These are phyloP conservation scores for Rhododendron griersonianum DNA, from an alignment of 148 eudicot species.

Conservation along the genomic window DNA sequence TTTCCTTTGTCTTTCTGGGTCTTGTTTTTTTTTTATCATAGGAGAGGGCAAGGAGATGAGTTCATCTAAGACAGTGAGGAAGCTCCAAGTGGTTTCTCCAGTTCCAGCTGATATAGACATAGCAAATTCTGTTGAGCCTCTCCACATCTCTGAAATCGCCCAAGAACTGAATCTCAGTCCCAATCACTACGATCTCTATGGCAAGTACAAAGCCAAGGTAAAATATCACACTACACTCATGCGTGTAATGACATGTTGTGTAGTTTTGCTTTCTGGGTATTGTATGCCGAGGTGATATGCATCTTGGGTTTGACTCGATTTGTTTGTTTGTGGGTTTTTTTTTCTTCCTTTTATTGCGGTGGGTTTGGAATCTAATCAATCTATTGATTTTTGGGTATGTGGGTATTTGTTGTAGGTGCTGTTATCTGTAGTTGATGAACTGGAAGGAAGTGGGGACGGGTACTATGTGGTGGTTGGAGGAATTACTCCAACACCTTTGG, in stretches of 20 bases:
- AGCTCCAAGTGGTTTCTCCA: constrained; percentile 62
- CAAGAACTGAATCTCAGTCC: constrained; percentile 57
- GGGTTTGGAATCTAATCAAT: background rate
- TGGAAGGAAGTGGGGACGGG: constrained; percentile 63
- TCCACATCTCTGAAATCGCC: constrained; percentile 81
- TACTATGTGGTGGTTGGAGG: constrained; percentile 98
- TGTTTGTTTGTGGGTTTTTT: background rate
- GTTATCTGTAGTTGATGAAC: constrained; percentile 71
- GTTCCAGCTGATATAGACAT: constrained; percentile 95
- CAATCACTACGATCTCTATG: constrained; percentile 80
- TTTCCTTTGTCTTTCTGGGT: background rate
- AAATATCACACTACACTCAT: background rate
- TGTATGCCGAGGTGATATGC: background rate
- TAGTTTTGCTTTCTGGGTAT: constrained; percentile 2
- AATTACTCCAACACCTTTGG: constrained; percentile 96
- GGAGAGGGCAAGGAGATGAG: constrained; percentile 13
- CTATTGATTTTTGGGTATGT: constrained; percentile 11
- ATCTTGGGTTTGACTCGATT: background rate
- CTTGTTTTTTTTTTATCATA: background rate
- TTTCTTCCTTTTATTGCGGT: background rate
- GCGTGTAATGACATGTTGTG: background rate
- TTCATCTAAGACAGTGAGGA: constrained; percentile 42
- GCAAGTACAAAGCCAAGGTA: constrained; percentile 98
- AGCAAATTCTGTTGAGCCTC: constrained; percentile 72
- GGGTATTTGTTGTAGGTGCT: constrained; percentile 48